Conservation (phyloP, 1,139 yeast species). For the Geotrichum histeridarum region DNA sequence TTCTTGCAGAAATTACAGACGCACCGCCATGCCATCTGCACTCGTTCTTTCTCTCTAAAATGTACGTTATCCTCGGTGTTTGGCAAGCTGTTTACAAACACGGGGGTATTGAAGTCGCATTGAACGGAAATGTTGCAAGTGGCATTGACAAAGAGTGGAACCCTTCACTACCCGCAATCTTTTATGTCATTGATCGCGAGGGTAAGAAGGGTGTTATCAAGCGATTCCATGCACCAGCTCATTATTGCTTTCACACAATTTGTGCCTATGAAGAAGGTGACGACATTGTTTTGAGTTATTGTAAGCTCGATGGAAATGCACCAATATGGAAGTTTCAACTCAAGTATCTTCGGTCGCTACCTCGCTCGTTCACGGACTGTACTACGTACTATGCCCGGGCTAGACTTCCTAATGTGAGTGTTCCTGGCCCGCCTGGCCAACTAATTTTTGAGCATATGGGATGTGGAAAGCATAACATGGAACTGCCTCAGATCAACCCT, state of each 20-base stretch:
- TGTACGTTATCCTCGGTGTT: slow-evolving; percentile 21
- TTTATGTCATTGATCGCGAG: slow-evolving; percentile 21
- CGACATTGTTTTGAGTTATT: slow-evolving; percentile 19
- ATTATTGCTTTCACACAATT: slow-evolving; percentile 22
- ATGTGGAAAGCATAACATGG: slow-evolving; percentile 13
- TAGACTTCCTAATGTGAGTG: slow-evolving; percentile 18
- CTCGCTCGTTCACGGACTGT: slow-evolving; percentile 2
- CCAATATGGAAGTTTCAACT: slow-evolving; percentile 18
- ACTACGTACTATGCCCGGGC: slow-evolving; percentile 11
- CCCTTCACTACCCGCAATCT: slow-evolving; percentile 15
- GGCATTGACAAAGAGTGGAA: slow-evolving; percentile 20
- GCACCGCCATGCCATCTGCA: slow-evolving; percentile 21
- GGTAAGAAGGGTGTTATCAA: slow-evolving; percentile 17
- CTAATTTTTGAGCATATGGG: slow-evolving; percentile 9
- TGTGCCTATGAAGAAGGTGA: slow-evolving; percentile 23
- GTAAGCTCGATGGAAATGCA: slow-evolving; percentile 17
- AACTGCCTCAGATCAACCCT: slow-evolving; percentile 19
- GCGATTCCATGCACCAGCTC: slow-evolving; percentile 18
- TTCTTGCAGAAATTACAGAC: slow-evolving; percentile 18
- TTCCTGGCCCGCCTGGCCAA: slow-evolving; percentile 2
- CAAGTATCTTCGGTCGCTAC: slow-evolving; percentile 17
- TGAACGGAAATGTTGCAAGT: slow-evolving; percentile 20
- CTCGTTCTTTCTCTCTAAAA: slow-evolving; percentile 21
- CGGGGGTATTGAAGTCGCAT: slow-evolving; percentile 15
- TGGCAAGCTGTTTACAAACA: slow-evolving; percentile 22